phyloP scores from a whole-genome alignment of 2,329 filamentous ascomycete species.

The Fusarium siculi region DNA sequence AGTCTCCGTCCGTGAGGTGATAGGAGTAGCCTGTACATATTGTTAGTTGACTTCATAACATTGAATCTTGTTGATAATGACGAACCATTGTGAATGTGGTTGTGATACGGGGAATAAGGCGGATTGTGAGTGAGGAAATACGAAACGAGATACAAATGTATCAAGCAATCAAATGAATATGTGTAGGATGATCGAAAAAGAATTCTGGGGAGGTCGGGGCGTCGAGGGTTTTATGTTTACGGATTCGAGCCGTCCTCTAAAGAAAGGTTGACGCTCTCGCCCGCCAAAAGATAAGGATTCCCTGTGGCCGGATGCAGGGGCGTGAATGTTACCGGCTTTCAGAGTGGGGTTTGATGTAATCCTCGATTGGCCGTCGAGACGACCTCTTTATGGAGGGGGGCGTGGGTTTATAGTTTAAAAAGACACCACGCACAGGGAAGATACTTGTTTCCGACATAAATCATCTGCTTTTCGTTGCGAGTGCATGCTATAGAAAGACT shows the following conservation, averaged over 20 bases:
- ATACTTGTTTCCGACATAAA: conserved; percentile 13
- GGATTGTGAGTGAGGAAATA: background rate
- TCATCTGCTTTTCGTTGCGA: background rate
- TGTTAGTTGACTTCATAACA: conserved; percentile 30
- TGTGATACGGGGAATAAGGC: background rate
- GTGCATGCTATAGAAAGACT: too few species aligned
- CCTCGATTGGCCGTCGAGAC: conserved; percentile 32
- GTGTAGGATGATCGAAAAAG: conserved; percentile 39
- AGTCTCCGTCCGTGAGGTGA: conserved; percentile 47
- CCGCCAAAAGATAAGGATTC: conserved; percentile 42
- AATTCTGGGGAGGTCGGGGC: conserved; percentile 31
- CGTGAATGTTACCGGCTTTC: conserved; percentile 43
- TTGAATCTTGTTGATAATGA: background rate
- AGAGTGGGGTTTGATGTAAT: conserved; percentile 23
- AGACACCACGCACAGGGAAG: conserved; percentile 15
- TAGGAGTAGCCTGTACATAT: conserved; percentile 22
- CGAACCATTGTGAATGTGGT: conserved; percentile 33
- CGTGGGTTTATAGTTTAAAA: background rate
- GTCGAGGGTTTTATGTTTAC: conserved; percentile 44
- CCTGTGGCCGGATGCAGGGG: conserved; percentile 44
- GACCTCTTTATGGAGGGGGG: conserved; percentile 9
- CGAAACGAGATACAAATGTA: conserved; percentile 31
- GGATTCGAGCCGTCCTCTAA: conserved; percentile 31
- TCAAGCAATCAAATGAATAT: conserved; percentile 33
- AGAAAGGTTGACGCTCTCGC: conserved; percentile 29